Conservation (phyloP, 169 alveolate genomes). For the Besnoitia besnoiti region DNA sequence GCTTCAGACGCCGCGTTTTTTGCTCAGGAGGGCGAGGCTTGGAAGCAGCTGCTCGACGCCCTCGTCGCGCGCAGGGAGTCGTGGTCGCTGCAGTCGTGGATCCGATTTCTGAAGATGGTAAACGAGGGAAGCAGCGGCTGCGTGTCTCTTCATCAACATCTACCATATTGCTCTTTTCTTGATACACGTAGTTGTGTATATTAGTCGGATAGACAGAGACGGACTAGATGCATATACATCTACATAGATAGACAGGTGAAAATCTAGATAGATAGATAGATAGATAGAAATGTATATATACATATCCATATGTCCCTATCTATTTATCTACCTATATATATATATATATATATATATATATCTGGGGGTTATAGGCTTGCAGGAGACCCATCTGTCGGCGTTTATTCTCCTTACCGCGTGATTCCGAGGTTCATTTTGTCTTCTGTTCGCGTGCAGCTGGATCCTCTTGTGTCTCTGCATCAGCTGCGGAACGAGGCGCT, state of each 20-base stretch:
- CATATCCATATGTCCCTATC: background rate
- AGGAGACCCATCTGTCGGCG: background rate
- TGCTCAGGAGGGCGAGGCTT: background rate
- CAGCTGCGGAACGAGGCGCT: slow-evolving; percentile 19
- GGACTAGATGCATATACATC: too few species aligned
- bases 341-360: background rate
- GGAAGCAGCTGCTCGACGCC: background rate
- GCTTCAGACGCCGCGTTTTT: background rate
- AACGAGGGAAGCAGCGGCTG: background rate
- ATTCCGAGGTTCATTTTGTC: background rate
- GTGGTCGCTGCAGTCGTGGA: background rate
- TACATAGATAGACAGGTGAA: background rate
- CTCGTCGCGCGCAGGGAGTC: background rate
- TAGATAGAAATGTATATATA: background rate
- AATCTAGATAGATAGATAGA: background rate
- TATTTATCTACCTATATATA: background rate
- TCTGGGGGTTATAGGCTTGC: background rate
- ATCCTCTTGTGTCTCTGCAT: background rate
- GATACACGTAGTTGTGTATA: background rate
- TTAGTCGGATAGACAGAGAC: too few species aligned
- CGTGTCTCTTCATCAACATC: too few species aligned
- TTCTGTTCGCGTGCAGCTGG: background rate
- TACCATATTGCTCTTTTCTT: too few species aligned
- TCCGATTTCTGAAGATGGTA: background rate
- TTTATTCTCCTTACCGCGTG: background rate